Evolutionary conservation across 2,329 filamentous ascomycete genomes (phyloP), one percentile per base, ranked within the genome.

Genomic region (Lasiodiplodia gonubiensis): DNA sequence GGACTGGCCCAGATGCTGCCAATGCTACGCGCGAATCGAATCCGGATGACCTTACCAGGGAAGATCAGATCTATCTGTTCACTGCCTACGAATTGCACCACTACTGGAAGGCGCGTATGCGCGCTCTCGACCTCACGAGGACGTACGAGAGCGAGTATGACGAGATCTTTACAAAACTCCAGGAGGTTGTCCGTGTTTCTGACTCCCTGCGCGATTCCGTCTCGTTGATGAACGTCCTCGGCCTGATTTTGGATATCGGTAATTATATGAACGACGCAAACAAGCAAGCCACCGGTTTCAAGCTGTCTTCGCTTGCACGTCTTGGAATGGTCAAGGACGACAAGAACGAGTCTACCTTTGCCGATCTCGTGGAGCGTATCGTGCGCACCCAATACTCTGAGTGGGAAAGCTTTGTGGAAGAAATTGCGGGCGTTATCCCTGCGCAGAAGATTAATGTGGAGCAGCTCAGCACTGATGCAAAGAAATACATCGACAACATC

Each of bases 251-350:
- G 74, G 94, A 97, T 79, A 97, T 99, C 75, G 95, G 95, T 79
- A 99, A 99, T 80, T 99, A 97, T 85, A 99, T 99, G 95, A 99
- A 99, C 84, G 95, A 98, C 77, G 91, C 94, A 66, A 98, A 97
- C 82, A 99, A 99, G 83, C 95, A 98, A 81, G 95, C 95, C 4
- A 92, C 91, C 68, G 95, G 95, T 70, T 99, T 99, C 89, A 99
- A 99, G 83, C 88, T 99, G 16, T 95, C 93, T 76, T 97, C 95
- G 6, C 89, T 99, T 59, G 92, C 92, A 33, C 89, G 95, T 66
- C 84, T 99, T 66, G 94, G 91, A 69, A 98, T 99, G 94, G 92
- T 98, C 76, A 99, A 99, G 82, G 95, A 99, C 77, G 93, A 97
- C 83, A 97, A 97, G 86, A 99, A 99, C 79, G 92, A 98, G 79